Base-by-base conservation (phyloP, 305 asterid genomes). In the Fraxinus platypoda region DNA sequence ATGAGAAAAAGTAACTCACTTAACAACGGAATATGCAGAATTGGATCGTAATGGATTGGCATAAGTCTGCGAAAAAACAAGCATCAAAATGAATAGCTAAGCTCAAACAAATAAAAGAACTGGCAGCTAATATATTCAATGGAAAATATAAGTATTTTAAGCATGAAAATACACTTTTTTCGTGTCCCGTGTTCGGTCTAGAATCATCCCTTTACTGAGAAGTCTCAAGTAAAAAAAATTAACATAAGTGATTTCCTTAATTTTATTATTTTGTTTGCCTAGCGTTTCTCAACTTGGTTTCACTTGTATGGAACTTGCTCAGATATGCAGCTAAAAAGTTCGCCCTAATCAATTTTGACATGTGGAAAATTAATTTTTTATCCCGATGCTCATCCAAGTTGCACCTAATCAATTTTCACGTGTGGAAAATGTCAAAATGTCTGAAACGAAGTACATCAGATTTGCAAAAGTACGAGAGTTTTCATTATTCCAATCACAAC, bases 21-120 rank as follows among this genome's bases (percentile, higher is more conserved):
- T 96, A 78, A 92, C 99, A 75, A 96, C 98, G 81, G 99, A 92
- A 87, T 96, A 94, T 64, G 99, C 97, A 84, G 95, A 94, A 89
- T 94, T 93, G 73, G 89, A 91, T 77, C 92, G 92, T 73, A 96
- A 84, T 1, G 98, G 99, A 86, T 96, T 96, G 81, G 94, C 94
- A 87, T 91, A 89, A 70, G 93, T 91, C 99, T 96, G 97, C 87
- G 83, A 80, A 85, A 78, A 90, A 66, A 49, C 34, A 85, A 86
- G 80, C 19, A 78, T 66, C 35, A 12, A 33, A 25, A 72, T 72
- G 43, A 34, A 17, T 72, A 72, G 23, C 25, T 11, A 26, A 66
- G 2, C 74, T 66, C 76, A 31, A 72, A 72, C 76, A 72, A 72
- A 31, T 72, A 72, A 15, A 28, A 33, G 26, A 72, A 72, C 76